Percentiles rank a stretch among this genome's conserved stretches.
Evolutionary conservation across 2,329 filamentous ascomycete genomes (phyloP).

Genomic region (Talaromyces sp.): DNA sequence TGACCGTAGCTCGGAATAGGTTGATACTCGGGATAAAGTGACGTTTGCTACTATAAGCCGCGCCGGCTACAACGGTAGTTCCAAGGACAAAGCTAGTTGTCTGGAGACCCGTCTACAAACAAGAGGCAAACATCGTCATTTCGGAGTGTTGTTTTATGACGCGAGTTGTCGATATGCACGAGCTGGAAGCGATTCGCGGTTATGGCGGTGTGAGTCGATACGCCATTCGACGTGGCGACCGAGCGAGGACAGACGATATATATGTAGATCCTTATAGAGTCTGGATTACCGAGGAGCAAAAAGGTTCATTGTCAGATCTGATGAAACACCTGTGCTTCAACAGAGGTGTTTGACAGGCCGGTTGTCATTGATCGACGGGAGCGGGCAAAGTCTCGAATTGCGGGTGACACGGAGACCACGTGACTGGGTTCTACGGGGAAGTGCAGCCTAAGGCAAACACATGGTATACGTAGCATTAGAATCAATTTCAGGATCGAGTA

Average conservation of each 20-base stretch:
- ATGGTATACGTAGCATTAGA: background rate
- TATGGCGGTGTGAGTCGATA: background rate
- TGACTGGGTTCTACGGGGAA: background rate
- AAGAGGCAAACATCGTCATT: background rate
- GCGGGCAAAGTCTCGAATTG: background rate
- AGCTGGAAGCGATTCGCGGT: background rate
- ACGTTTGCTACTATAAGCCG: background rate
- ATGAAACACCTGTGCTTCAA: background rate
- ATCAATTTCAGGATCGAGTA: background rate
- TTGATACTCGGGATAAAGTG: background rate
- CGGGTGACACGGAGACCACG: background rate
- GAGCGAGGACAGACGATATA: background rate
- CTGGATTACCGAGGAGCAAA: background rate
- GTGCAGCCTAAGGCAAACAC: conserved; percentile 8
- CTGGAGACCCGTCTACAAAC: background rate
- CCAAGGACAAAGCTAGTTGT: background rate
- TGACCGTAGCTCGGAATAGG: background rate
- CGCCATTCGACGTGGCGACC: background rate
- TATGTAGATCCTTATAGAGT: background rate
- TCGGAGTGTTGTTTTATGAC: background rate
- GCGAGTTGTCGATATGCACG: background rate
- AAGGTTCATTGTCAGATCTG: background rate
- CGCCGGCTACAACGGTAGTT: background rate
- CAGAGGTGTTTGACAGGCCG: background rate
- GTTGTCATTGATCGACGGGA: background rate